phyloP scores from a whole-genome alignment of 805 yeast genomes.

The Saccharomycopsis fibuligera region DNA sequence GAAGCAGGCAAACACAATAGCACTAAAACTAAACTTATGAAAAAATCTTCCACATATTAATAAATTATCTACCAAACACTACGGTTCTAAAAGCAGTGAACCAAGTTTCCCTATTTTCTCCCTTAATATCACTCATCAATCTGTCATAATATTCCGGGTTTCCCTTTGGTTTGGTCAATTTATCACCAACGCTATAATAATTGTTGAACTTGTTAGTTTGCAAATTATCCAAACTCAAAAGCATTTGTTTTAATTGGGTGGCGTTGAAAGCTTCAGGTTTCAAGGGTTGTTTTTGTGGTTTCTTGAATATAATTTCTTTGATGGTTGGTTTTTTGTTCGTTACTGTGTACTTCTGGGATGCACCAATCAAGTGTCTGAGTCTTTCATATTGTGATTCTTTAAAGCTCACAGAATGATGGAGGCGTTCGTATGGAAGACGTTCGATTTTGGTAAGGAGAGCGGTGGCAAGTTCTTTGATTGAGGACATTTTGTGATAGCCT shows the following conservation, averaged over 20 bases:
- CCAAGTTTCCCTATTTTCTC: conserved; percentile 62
- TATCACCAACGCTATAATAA: conserved; percentile 59
- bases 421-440: conserved; percentile 61
- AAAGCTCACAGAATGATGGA: conserved; percentile 64
- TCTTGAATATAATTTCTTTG: conserved; percentile 33
- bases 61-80: conserved; percentile 55
- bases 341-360: conserved; percentile 35
- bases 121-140: conserved; percentile 61
- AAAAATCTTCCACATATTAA: too few relatives aligned
- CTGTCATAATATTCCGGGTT: conserved; percentile 74
- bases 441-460: conserved; percentile 53
- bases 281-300: conserved; percentile 32
- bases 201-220: conserved; percentile 27
- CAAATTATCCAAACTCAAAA: conserved; percentile 18
- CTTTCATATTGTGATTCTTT: conserved; percentile 59
- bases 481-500: too few relatives aligned
- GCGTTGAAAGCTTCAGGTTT: conserved; percentile 36
- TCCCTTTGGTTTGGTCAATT: conserved; percentile 73
- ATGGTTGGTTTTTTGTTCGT: conserved; percentile 35
- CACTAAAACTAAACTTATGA: too few relatives aligned
- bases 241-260: conserved; percentile 56
- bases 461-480: conserved; percentile 40
- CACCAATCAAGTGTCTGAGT: conserved; percentile 45
- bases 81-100: conserved; percentile 67
- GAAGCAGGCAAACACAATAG: too few relatives aligned